Evolutionary conservation across 352 stramenopile genomes (phyloP), one percentile per base, ranked within the genome.

Genomic region (Pythium grandisporangium): DNA sequence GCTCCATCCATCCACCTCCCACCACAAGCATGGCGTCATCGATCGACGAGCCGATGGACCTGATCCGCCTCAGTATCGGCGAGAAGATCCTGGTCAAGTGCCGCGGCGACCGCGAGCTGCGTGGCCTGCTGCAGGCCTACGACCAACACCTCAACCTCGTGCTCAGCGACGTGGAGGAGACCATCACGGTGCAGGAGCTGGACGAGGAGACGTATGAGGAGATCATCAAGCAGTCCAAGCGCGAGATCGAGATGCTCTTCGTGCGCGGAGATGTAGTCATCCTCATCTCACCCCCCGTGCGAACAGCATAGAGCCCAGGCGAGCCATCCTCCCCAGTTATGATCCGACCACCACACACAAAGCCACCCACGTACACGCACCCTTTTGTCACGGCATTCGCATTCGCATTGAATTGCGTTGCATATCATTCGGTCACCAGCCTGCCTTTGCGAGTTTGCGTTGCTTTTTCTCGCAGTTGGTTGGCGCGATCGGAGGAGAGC

Each of bases 131-230:
- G 35, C 95, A 98, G 69, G 96, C 95, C 1, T 99, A 98, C 62
- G 96, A 99, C 66, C 93, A 99, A 63, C 96, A 99, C 67, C 70
- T 99, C 25, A 99, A 99, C 68, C 96, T 99, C 84, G 95, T 99
- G 41, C 66, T 99, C 20, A 95, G 93, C 47, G 95, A 98, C 51
- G 96, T 99, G 14, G 96, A 99, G 63, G 96, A 99, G 75, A 99
- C 95, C 19, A 96, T 99, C 30, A 98, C 93, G 12, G 93, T 77
- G 25, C 81, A 95, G 48, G 95, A 99, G 63, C 72, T 98, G 39
- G 96, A 99, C 63, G 81, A 96, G 55, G 93, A 98, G 70, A 98
- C 95, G 7, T 96, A 97, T 55, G 96, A 99, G 70, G 93, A 98
- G 72, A 97, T 99, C 53, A 86, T 95, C 50, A 92, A 94, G 66